Percentiles rank a stretch among this genome's conserved stretches.
Evolutionary conservation across 129 eudicot genomes (phyloP).

Genomic region (Saposhnikovia divaricata): DNA sequence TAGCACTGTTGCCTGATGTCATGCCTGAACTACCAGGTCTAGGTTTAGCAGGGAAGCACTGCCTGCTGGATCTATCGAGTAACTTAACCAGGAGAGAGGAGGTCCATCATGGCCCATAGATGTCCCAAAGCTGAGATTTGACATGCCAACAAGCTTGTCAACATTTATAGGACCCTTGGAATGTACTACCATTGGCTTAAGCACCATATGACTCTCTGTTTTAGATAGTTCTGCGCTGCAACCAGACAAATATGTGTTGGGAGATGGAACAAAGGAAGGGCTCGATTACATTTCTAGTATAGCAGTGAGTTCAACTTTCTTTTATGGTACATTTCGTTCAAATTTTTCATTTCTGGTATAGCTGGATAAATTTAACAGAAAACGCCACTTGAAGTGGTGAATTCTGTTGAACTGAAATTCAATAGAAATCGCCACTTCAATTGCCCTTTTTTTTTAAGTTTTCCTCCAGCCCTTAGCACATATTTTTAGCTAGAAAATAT

Average conservation of each 20-base stretch:
- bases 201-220: slow-evolving; percentile 61
- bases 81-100: slow-evolving; percentile 46
- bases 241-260: slow-evolving; percentile 61
- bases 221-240: slow-evolving; percentile 3
- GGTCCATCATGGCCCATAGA: slow-evolving; percentile 44
- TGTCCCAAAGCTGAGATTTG: slow-evolving; percentile 69
- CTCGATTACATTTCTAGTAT: too few relatives aligned
- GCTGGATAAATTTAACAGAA: too few relatives aligned
- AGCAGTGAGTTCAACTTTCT: too few relatives aligned
- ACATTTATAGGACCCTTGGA: slow-evolving; percentile 77
- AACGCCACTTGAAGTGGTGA: too few relatives aligned
- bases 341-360: too few relatives aligned
- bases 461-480: too few relatives aligned
- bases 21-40: slow-evolving; percentile 36
- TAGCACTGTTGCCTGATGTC: slow-evolving; percentile 48
- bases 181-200: slow-evolving; percentile 60
- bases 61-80: slow-evolving; percentile 55
- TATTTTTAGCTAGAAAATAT: too few relatives aligned
- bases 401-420: too few relatives aligned
- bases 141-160: slow-evolving; percentile 83
- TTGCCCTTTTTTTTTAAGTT: too few relatives aligned
- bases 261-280: slow-evolving; percentile 47
- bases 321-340: too few relatives aligned
- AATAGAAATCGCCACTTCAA: too few relatives aligned
- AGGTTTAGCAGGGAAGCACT: slow-evolving; percentile 70